Evolutionary conservation across 257 asterid species (phyloP), one percentile per base, ranked within the genome.

Genomic region (Plantago major): DNA sequence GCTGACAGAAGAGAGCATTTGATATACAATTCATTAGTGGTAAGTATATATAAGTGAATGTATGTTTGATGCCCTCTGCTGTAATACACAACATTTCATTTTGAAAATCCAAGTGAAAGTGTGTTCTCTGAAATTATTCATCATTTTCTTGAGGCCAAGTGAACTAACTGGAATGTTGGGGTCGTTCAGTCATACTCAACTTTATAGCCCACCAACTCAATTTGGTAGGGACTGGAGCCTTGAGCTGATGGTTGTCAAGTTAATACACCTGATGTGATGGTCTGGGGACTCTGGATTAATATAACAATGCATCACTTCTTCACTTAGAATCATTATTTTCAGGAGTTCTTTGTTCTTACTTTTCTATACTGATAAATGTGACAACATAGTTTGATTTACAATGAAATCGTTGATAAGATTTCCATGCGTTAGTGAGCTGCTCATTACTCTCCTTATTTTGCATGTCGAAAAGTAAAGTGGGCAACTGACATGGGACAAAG

Each of bases 1-100:
- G 97, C 97, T 67, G 99, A 93, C 83, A 82, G 89, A 73, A 89
- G 99, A 73, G 99, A 93, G 62, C 97, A 84, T 67, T 66, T 81
- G 67, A 85, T 82, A 60, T 93, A 93, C 76, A 87, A 93, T 78
- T 87, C 94, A 65, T 75, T 93, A 77, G 97, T 93, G 92, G 99
- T 93, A 76, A 73, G 93, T 63, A 44, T 71, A 62, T 64, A 5
- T 33, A 33, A 33, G 40, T 33, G 40, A 33, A 33, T 33, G 40
- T 33, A 33, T 33, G 40, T 4, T 33, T 4, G 40, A 7, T 33
- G 6, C 40, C 40, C 40, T 33, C 40, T 33, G 40, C 40, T 33
- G 40, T 33, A 22, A 33, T 33, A 33, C 40, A 33, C 40, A 2
- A 30, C 6, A 33, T 33, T 33, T 5, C 37, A 58, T 48, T 46